A percentile compares a stretch with the other conserved stretches of the same genome.
These are phyloP conservation scores for Kwoniella shivajii DNA, from an alignment of 1,284 basidiomycete genomes.

Conservation along the genomic window DNA sequence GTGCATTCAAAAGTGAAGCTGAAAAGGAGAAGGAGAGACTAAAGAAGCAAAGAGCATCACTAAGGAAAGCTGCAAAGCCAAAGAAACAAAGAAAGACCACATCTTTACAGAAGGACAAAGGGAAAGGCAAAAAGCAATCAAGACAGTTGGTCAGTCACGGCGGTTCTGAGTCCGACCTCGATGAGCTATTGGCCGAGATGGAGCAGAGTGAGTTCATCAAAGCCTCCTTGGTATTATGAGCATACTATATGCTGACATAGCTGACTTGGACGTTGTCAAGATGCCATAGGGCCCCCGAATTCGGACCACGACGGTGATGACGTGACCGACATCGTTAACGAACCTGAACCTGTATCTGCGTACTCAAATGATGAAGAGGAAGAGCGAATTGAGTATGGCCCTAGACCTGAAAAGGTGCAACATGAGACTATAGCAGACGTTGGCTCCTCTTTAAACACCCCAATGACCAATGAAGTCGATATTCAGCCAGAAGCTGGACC, in stretches of 20 bases:
- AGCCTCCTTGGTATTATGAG: too few relatives aligned
- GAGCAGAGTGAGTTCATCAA: too few relatives aligned
- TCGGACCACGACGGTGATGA: too few relatives aligned
- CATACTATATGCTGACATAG: too few relatives aligned
- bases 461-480: not conserved
- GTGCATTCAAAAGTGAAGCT: not conserved
- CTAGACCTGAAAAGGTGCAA: not conserved
- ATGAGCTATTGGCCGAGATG: too few relatives aligned
- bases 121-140: not conserved
- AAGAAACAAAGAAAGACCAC: not conserved
- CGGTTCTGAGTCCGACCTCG: too few relatives aligned
- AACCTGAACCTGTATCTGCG: not conserved
- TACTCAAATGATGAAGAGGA: not conserved
- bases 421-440: not conserved
- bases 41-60: not conserved
- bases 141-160: too few relatives aligned
- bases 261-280: too few relatives aligned
- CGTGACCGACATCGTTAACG: too few relatives aligned
- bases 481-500: slow-evolving; percentile 2
- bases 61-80: not conserved
- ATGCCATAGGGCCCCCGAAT: too few relatives aligned
- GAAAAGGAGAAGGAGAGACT: not conserved
- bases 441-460: not conserved
- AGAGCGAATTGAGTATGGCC: slow-evolving; percentile 4
- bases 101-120: too few relatives aligned